Evolutionary conservation across 352 stramenopile species (phyloP).

Genomic region (Phytopythium delawarense): DNA sequence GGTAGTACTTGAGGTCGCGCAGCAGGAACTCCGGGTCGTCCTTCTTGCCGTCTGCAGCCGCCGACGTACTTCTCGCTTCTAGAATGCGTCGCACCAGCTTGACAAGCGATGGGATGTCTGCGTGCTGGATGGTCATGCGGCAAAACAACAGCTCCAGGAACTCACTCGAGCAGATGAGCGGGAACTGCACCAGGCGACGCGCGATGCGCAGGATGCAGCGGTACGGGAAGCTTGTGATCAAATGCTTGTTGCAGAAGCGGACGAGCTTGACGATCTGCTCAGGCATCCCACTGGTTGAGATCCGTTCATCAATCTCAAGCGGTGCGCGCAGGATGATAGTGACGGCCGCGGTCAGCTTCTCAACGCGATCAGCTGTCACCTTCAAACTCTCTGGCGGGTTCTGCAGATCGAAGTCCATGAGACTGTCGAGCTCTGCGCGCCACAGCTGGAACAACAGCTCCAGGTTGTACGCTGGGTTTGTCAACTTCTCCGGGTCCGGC

Average conservation of each 20-base stretch:
- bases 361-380: conserved; percentile 41
- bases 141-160: conserved; percentile 75
- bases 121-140: conserved; percentile 61
- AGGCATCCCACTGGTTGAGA: conserved; percentile 60
- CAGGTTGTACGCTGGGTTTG: conserved; percentile 74
- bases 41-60: conserved; percentile 26
- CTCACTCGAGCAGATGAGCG: conserved; percentile 57
- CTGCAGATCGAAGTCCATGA: conserved; percentile 62
- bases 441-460: conserved; percentile 72
- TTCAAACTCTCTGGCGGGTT: conserved; percentile 54
- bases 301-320: conserved; percentile 64
- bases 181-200: conserved; percentile 59
- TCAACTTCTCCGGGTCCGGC: conserved; percentile 67
- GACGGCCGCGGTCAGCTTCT: conserved; percentile 71
- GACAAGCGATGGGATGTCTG: conserved; percentile 59
- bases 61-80: conserved; percentile 42
- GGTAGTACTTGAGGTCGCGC: conserved; percentile 66
- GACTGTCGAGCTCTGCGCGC: conserved; percentile 45
- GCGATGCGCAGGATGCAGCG: conserved; percentile 59
- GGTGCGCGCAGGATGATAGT: conserved; percentile 61
- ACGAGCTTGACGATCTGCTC: conserved; percentile 72
- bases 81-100: conserved; percentile 74
- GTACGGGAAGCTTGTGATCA: conserved; percentile 72
- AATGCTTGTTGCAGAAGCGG: conserved; percentile 67
- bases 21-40: conserved; percentile 38